Evolutionary conservation across 495 filamentous ascomycete genomes (phyloP).

Genomic region (Podospora fimiseda): DNA sequence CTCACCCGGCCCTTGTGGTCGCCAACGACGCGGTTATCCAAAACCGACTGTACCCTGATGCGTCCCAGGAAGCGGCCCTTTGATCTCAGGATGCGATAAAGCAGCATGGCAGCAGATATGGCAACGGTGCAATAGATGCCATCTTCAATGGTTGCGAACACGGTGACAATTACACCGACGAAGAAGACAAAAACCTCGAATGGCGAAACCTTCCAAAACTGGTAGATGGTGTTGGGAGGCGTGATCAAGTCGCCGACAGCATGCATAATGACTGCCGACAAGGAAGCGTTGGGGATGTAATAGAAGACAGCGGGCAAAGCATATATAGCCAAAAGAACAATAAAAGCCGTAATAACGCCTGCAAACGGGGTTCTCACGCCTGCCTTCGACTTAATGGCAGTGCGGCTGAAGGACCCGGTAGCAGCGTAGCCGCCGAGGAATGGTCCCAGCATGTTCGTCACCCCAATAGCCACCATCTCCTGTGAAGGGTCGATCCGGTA

Average conservation of each 20-base stretch:
- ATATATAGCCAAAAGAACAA: conserved; percentile 94
- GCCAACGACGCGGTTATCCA: conserved; percentile 76
- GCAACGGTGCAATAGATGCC: conserved; percentile 85
- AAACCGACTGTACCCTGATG: conserved; percentile 82
- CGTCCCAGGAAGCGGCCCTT: conserved; percentile 81
- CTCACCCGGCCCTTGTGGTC: conserved; percentile 30
- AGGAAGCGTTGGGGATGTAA: conserved; percentile 80
- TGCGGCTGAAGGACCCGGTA: conserved; percentile 94
- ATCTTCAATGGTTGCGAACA: conserved; percentile 83
- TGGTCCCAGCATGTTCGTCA: conserved; percentile 85
- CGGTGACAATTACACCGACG: conserved; percentile 81
- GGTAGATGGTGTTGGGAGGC: conserved; percentile 85
- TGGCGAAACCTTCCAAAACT: conserved; percentile 92
- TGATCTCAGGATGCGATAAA: conserved; percentile 81
- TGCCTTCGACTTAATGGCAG: conserved; percentile 96
- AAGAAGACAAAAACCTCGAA: conserved; percentile 92
- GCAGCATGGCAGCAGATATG: conserved; percentile 67
- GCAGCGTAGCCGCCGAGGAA: conserved; percentile 93
- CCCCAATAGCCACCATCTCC: conserved; percentile 90
- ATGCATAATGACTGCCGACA: conserved; percentile 96
- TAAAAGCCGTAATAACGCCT: conserved; percentile 79
- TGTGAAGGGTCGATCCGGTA: conserved; percentile 98
- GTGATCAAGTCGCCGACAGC: conserved; percentile 95
- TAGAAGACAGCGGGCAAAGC: conserved; percentile 87
- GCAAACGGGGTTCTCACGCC: conserved; percentile 91